phyloP scores from a whole-genome alignment of 2,329 filamentous ascomycete species.

The Elsinoe ampelina region DNA sequence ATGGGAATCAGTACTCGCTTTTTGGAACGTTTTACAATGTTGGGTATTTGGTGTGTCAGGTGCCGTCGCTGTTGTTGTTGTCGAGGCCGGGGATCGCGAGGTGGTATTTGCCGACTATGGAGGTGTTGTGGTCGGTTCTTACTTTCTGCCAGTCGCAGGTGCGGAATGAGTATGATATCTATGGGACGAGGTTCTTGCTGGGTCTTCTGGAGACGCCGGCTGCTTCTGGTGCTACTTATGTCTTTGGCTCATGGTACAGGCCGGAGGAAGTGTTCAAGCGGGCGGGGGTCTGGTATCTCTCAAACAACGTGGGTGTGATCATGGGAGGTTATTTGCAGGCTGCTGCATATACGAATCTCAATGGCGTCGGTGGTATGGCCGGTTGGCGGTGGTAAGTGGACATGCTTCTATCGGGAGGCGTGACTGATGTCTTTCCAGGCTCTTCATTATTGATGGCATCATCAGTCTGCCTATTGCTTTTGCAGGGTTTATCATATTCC shows the following conservation, averaged over 20 bases:
- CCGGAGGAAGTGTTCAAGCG: constrained; percentile 53
- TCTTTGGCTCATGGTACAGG: constrained; percentile 51
- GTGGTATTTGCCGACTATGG: constrained; percentile 32
- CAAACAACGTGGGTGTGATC: constrained; percentile 51
- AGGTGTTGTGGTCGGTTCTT: constrained; percentile 33
- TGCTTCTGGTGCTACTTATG: constrained; percentile 2
- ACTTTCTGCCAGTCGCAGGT: constrained; percentile 33
- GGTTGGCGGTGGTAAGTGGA: constrained; percentile 44
- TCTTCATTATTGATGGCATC: constrained; percentile 49
- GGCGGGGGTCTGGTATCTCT: constrained; percentile 52
- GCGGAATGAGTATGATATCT: constrained; percentile 31
- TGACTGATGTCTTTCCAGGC: constrained; percentile 5
- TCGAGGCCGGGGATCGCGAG: constrained; percentile 24
- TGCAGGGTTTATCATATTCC: constrained; percentile 46
- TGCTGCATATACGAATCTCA: constrained; percentile 36
- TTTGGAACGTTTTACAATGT: constrained; percentile 14
- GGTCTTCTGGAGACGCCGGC: constrained; percentile 41
- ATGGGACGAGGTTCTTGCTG: constrained; percentile 32
- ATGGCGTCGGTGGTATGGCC: constrained; percentile 41
- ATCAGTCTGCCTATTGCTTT: constrained; percentile 49
- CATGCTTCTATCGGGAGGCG: too few species aligned
- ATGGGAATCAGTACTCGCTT: constrained; percentile 33
- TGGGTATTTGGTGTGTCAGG: constrained; percentile 32
- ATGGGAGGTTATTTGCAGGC: constrained; percentile 55
- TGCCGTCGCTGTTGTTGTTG: constrained; percentile 31